These are phyloP conservation scores for Dryas alaskensis DNA, from an alignment of 306 rosid species.

Conservation along the genomic window DNA sequence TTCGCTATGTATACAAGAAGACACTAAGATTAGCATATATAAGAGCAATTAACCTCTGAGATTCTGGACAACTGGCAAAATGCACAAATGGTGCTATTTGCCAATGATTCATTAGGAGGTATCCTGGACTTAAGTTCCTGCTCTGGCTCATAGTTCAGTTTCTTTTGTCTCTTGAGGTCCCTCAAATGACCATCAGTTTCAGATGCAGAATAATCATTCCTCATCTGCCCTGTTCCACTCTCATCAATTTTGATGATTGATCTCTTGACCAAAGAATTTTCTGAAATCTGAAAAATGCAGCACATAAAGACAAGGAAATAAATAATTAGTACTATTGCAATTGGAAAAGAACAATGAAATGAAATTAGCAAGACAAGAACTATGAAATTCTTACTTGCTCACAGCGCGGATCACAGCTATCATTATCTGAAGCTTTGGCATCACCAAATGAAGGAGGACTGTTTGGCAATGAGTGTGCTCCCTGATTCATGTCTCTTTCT, in stretches of 20 bases:
- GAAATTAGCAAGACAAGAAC: not conserved
- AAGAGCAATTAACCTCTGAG: slow-evolving; percentile 52
- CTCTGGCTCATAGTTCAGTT: slow-evolving; percentile 21
- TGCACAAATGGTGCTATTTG: slow-evolving; percentile 46
- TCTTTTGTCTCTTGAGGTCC: slow-evolving; percentile 57
- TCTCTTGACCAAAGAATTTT: slow-evolving; percentile 42
- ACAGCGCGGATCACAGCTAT: slow-evolving; percentile 45
- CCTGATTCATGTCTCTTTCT: slow-evolving; percentile 50
- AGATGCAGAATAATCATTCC: slow-evolving; percentile 50
- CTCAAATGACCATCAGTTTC: slow-evolving; percentile 55
- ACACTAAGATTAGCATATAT: not conserved
- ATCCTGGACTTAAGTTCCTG: slow-evolving; percentile 15
- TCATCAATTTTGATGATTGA: slow-evolving; percentile 32
- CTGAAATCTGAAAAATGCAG: slow-evolving; percentile 35
- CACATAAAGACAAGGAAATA: slow-evolving; percentile 10
- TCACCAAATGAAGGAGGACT: slow-evolving; percentile 71
- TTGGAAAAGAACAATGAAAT: not conserved
- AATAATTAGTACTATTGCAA: not conserved
- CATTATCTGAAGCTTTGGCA: slow-evolving; percentile 65
- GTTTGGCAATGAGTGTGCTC: slow-evolving; percentile 40
- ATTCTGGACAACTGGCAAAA: slow-evolving; percentile 76
- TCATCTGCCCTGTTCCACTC: slow-evolving; percentile 28
- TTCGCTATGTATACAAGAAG: slow-evolving; percentile 4
- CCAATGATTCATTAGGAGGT: slow-evolving; percentile 18
- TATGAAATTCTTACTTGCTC: slow-evolving; percentile 42